Evolutionary conservation across 257 asterid genomes (phyloP).

Genomic region (Ajuga chamaepitys): DNA sequence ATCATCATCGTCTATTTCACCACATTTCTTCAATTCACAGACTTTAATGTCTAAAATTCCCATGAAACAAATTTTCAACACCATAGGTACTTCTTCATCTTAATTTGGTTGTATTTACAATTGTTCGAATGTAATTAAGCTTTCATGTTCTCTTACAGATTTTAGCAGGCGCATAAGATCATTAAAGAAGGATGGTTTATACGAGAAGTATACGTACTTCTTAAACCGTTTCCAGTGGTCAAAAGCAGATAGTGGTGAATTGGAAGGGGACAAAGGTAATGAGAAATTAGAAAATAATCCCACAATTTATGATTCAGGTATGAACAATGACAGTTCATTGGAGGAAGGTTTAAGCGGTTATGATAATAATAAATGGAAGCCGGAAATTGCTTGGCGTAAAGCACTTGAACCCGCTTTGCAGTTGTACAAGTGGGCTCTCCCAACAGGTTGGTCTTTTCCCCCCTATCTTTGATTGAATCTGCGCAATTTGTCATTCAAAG

Average conservation of each 20-base stretch:
- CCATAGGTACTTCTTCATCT: slow-evolving; percentile 23
- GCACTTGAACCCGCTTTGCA: slow-evolving; percentile 90
- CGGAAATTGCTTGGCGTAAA: slow-evolving; percentile 78
- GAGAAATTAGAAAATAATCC: slow-evolving; percentile 13
- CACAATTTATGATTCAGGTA: slow-evolving; percentile 11
- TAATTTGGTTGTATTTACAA: not conserved
- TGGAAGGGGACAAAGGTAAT: slow-evolving; percentile 10
- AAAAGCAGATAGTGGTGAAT: slow-evolving; percentile 36
- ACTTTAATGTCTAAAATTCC: slow-evolving; percentile 33
- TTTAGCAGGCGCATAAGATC: slow-evolving; percentile 25
- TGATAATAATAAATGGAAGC: slow-evolving; percentile 58
- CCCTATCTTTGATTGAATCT: not conserved
- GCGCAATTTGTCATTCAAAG: not conserved
- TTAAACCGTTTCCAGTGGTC: slow-evolving; percentile 55
- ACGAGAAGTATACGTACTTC: slow-evolving; percentile 26
- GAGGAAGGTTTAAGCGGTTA: slow-evolving; percentile 28
- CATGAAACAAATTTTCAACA: slow-evolving; percentile 29
- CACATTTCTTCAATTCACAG: not conserved
- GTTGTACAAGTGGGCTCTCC: slow-evolving; percentile 72
- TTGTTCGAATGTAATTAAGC: not conserved
- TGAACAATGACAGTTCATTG: slow-evolving; percentile 25
- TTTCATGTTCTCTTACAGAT: slow-evolving; percentile 34
- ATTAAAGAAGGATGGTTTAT: slow-evolving; percentile 29
- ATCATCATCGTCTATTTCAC: not conserved
- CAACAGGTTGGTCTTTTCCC: slow-evolving; percentile 39